phyloP scores from a whole-genome alignment of 495 filamentous ascomycete species.

The Schizothecium vesticola region DNA sequence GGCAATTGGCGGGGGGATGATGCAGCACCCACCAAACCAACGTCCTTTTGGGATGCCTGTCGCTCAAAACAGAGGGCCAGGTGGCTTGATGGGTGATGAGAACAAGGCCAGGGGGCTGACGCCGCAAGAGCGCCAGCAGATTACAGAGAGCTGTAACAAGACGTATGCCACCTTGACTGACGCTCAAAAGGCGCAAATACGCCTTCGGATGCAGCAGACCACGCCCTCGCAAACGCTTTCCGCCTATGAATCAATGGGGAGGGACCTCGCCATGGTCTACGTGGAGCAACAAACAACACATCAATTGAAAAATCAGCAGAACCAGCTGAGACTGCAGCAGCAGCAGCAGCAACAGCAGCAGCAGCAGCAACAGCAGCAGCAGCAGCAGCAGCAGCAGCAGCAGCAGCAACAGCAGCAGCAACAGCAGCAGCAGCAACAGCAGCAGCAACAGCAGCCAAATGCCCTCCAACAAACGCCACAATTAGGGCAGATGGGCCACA shows the following conservation, averaged over 20 bases:
- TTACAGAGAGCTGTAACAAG: constrained; percentile 26
- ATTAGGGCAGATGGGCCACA: constrained; percentile 3
- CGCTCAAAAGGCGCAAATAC: constrained; percentile 26
- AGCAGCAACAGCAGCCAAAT: constrained; percentile 12
- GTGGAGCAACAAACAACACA: constrained; percentile 45
- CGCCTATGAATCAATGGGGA: constrained; percentile 27
- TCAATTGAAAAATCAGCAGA: constrained; percentile 19
- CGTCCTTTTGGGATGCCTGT: constrained; percentile 40
- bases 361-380: constrained; percentile 12
- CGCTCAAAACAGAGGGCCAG: constrained; percentile 18
- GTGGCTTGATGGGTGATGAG: constrained; percentile 20
- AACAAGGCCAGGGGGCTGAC: constrained; percentile 15
- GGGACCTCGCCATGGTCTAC: constrained; percentile 38
- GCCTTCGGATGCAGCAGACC: constrained; percentile 25
- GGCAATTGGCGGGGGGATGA: constrained; percentile 30
- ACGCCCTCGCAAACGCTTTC: constrained; percentile 23
- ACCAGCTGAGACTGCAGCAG: background rate
- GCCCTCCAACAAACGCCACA: constrained; percentile 10
- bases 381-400: constrained; percentile 11
- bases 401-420: constrained; percentile 11
- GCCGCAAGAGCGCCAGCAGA: background rate
- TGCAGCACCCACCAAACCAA: constrained; percentile 27
- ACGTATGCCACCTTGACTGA: constrained; percentile 26
- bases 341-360: constrained; percentile 12
- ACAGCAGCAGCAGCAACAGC: constrained; percentile 11